Evolutionary conservation across 2,329 filamentous ascomycete species (phyloP).

Genomic region (Ceratocystis alfenasii): DNA sequence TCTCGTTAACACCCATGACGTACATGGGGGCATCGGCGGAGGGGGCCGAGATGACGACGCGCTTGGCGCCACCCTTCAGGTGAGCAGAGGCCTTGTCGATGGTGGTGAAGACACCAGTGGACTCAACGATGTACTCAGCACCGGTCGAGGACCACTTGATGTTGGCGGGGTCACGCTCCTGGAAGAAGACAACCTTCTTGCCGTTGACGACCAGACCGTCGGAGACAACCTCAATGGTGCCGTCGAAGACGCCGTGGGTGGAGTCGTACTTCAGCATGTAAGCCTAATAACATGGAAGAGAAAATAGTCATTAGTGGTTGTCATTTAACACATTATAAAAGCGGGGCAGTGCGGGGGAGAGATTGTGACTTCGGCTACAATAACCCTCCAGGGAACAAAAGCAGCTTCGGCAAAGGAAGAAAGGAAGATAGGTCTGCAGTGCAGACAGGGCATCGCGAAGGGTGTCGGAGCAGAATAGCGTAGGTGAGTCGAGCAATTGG

Average conservation of each 20-base stretch:
- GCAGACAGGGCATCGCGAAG: conserved; percentile 7
- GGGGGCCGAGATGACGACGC: conserved; percentile 86
- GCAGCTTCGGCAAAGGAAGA: neutral
- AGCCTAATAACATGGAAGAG: conserved; percentile 42
- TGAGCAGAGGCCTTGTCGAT: conserved; percentile 89
- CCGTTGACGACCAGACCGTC: conserved; percentile 77
- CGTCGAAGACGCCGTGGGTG: conserved; percentile 94
- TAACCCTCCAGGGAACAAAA: conserved; percentile 3
- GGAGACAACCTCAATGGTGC: conserved; percentile 60
- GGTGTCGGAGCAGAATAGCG: conserved; percentile 16
- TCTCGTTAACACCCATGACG: conserved; percentile 98
- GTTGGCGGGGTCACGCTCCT: conserved; percentile 45
- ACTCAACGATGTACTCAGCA: conserved; percentile 61
- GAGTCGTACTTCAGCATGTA: conserved; percentile 99
- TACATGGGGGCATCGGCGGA: conserved; percentile 98
- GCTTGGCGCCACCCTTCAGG: conserved; percentile 95
- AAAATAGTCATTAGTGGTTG: neutral
- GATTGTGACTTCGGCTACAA: conserved; percentile 12
- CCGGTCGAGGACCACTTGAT: conserved; percentile 85
- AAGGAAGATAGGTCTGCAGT: neutral
- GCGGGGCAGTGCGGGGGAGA: conserved; percentile 15
- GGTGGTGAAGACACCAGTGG: conserved; percentile 75
- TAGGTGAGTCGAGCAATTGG: neutral
- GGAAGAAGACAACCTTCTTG: conserved; percentile 49
- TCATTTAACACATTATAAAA: conserved; percentile 20